phyloP scores from a whole-genome alignment of 257 asterid genomes.

The Solanum microdontum region DNA sequence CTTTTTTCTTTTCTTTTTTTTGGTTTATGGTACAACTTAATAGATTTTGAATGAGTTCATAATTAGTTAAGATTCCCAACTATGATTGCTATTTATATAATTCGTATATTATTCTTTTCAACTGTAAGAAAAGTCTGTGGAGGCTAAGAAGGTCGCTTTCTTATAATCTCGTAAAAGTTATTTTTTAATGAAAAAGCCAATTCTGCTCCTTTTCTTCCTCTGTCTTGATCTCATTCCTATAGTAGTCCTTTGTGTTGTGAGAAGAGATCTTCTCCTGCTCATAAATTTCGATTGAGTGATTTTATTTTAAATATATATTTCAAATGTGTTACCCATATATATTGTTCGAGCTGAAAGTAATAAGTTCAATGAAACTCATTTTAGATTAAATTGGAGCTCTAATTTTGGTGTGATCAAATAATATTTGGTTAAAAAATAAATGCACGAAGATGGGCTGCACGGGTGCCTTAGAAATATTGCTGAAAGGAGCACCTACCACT shows the following conservation, averaged over 20 bases:
- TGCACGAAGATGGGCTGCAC: neutral
- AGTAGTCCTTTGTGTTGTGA: neutral
- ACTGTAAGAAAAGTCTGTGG: neutral
- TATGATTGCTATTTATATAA: neutral
- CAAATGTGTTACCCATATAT: neutral
- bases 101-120: neutral
- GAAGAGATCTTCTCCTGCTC: accelerated
- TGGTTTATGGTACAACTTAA: slow-evolving; percentile 3
- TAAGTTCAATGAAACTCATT: neutral
- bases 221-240: neutral
- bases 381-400: neutral
- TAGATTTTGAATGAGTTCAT: slow-evolving; percentile 7
- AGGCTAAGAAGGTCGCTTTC: neutral
- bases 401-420: neutral
- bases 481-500: slow-evolving; percentile 7
- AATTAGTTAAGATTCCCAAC: slow-evolving; percentile 9
- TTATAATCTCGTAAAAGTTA: neutral
- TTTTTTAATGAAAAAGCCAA: neutral
- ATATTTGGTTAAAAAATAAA: neutral
- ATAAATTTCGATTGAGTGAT: neutral
- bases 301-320: neutral
- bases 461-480: neutral
- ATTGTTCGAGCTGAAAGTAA: neutral
- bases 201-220: neutral
- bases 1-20: neutral